Percentiles rank a stretch among this genome's conserved stretches.
phyloP scores from a whole-genome alignment of 1,284 basidiomycete species.

The Sporisorium exsertum region DNA sequence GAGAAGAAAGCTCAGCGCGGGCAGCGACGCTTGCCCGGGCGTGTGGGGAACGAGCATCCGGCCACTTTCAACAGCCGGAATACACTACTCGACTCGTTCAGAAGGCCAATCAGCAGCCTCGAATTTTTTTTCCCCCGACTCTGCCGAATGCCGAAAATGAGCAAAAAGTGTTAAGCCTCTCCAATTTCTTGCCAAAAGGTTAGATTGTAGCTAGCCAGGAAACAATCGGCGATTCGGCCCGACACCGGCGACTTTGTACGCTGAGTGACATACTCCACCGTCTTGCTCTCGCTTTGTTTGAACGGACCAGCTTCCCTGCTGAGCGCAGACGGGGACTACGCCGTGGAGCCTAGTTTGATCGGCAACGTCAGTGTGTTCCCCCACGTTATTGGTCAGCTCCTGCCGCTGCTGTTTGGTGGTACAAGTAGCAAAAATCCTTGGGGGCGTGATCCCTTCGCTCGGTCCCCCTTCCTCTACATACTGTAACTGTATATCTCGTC shows the following conservation, averaged over 20 bases:
- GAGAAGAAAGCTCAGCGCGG: background rate
- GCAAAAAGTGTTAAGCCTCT: conserved; percentile 4
- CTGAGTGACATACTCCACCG: background rate
- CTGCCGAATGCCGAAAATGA: background rate
- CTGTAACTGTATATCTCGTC: background rate
- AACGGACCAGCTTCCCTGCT: too few relatives aligned
- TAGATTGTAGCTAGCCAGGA: too few relatives aligned
- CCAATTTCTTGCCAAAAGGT: too few relatives aligned
- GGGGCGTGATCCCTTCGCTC: conserved; percentile 5
- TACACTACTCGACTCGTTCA: background rate
- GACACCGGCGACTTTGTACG: conserved; percentile 15
- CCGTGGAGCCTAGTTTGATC: too few relatives aligned
- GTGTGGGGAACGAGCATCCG: conserved; percentile 14
- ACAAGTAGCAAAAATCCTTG: background rate
- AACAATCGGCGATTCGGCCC: too few relatives aligned
- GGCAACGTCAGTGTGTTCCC: background rate
- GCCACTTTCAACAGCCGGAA: conserved; percentile 41
- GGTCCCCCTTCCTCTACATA: background rate
- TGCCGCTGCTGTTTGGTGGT: background rate
- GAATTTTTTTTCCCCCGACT: background rate
- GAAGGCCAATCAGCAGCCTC: conserved; percentile 19
- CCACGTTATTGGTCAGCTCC: background rate
- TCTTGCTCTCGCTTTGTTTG: too few relatives aligned
- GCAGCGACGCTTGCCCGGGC: background rate
- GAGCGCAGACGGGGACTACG: too few relatives aligned